These are phyloP conservation scores for Xylariaceae sp. DNA, from an alignment of 2,329 filamentous ascomycete species.

Conservation along the genomic window DNA sequence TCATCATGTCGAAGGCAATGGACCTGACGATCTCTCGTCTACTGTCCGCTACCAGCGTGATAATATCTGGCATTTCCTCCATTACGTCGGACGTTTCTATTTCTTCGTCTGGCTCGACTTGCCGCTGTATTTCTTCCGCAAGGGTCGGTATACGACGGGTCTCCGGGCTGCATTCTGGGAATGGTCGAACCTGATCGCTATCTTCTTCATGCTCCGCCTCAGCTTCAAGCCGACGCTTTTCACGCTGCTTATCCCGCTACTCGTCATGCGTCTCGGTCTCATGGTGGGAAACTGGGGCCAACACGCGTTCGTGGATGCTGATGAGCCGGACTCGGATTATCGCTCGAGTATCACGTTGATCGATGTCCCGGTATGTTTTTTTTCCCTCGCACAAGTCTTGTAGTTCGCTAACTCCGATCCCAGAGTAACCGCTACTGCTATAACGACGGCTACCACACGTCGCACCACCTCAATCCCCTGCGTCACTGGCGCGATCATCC, in stretches of 20 bases:
- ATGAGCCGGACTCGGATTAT: conserved; percentile 71
- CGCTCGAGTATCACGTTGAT: conserved; percentile 74
- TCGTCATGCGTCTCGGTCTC: conserved; percentile 61
- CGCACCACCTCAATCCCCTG: conserved; percentile 71
- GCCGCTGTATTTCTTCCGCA: conserved; percentile 65
- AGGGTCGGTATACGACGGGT: conserved; percentile 51
- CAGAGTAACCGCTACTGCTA: conserved; percentile 78
- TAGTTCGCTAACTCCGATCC: conserved; percentile 1
- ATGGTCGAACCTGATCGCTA: conserved; percentile 47
- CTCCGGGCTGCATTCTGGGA: conserved; percentile 58
- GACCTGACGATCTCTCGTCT: conserved; percentile 68
- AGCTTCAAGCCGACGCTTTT: conserved; percentile 56
- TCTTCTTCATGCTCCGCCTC: conserved; percentile 46
- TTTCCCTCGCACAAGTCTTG: neutral
- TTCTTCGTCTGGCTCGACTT: conserved; percentile 71
- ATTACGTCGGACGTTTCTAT: conserved; percentile 68
- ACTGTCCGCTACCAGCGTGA: conserved; percentile 75
- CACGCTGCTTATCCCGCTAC: conserved; percentile 61
- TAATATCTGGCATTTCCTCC: conserved; percentile 58
- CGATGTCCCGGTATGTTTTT: conserved; percentile 60
- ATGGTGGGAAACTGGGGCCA: conserved; percentile 86
- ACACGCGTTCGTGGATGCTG: conserved; percentile 72
- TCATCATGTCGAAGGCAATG: conserved; percentile 77
- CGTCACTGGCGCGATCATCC: conserved; percentile 81
- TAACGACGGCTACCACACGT: conserved; percentile 79